A percentile compares a stretch with the other conserved stretches of the same genome.
Evolutionary conservation across 495 filamentous ascomycete genomes (phyloP).

Genomic region (Penicillium coffeae): DNA sequence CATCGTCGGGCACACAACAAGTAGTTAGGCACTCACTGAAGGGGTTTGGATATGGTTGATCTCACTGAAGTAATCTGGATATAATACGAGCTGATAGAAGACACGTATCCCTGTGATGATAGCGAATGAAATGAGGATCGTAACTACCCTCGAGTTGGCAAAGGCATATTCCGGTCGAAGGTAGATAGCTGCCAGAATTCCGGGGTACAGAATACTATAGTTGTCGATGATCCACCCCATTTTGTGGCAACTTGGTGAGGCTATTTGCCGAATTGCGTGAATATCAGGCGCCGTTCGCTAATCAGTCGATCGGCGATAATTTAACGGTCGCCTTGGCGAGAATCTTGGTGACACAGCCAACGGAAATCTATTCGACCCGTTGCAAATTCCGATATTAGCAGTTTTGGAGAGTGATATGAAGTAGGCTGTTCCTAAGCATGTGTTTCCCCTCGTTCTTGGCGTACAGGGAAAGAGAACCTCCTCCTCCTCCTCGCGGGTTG

Average conservation of each 20-base stretch:
- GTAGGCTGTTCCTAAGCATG: no score
- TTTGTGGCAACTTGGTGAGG: background rate
- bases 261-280: background rate
- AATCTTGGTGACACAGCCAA: no score
- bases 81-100: constrained; percentile 56
- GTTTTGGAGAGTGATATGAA: no score
- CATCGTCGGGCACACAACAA: background rate
- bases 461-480: no score
- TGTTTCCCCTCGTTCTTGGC: no score
- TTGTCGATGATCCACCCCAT: constrained; percentile 19
- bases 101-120: constrained; percentile 22
- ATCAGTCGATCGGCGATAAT: no score
- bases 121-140: constrained; percentile 19
- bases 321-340: no score
- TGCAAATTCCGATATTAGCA: no score
- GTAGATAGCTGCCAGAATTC: constrained; percentile 21
- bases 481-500: no score
- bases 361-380: no score
- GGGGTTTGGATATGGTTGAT: constrained; percentile 61
- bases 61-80: constrained; percentile 71
- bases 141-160: constrained; percentile 24
- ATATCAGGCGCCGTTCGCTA: no score
- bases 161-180: constrained; percentile 32
- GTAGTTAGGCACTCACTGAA: constrained; percentile 31
- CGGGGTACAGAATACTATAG: constrained; percentile 21